These are phyloP conservation scores for Hyphopichia pseudoburtonii DNA, from an alignment of 1,139 yeast species.

Conservation along the genomic window DNA sequence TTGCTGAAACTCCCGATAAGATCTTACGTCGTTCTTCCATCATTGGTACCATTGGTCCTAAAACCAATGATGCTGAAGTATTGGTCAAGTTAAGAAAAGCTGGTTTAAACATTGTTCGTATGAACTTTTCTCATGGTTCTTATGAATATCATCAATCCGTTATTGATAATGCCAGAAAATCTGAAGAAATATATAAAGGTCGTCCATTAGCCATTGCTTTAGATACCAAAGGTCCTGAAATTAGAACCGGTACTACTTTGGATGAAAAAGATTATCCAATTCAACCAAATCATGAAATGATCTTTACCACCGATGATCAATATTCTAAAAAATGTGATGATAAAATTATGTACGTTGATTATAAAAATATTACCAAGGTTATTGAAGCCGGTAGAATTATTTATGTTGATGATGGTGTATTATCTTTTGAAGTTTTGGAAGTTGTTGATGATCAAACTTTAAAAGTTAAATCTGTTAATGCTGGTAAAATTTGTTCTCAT, in stretches of 20 bases:
- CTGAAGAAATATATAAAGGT: conserved; percentile 87
- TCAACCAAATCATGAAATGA: conserved; percentile 84
- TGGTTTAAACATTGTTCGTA: conserved; percentile 95
- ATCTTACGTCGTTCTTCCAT: conserved; percentile 92
- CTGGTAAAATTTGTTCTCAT: conserved; percentile 94
- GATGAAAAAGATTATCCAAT: conserved; percentile 81
- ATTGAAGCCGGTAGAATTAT: conserved; percentile 84
- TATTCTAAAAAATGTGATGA: conserved; percentile 73
- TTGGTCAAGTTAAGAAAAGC: conserved; percentile 90
- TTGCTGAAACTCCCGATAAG: conserved; percentile 75
- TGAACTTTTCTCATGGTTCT: conserved; percentile 98
- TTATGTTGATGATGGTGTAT: conserved; percentile 96
- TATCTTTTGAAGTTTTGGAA: conserved; percentile 89
- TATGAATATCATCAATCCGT: conserved; percentile 97
- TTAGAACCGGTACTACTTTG: conserved; percentile 94
- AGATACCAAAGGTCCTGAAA: conserved; percentile 99
- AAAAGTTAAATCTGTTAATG: conserved; percentile 85
- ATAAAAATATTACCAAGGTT: conserved; percentile 94
- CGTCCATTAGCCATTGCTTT: conserved; percentile 98
- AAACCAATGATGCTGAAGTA: conserved; percentile 86
- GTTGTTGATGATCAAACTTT: conserved; percentile 76
- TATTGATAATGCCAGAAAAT: conserved; percentile 91
- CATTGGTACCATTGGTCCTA: conserved; percentile 98
- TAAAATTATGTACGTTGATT: conserved; percentile 84
- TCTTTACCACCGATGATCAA: conserved; percentile 85